Base-by-base conservation (phyloP, 257 asterid genomes). In the Gentiana straminea region DNA sequence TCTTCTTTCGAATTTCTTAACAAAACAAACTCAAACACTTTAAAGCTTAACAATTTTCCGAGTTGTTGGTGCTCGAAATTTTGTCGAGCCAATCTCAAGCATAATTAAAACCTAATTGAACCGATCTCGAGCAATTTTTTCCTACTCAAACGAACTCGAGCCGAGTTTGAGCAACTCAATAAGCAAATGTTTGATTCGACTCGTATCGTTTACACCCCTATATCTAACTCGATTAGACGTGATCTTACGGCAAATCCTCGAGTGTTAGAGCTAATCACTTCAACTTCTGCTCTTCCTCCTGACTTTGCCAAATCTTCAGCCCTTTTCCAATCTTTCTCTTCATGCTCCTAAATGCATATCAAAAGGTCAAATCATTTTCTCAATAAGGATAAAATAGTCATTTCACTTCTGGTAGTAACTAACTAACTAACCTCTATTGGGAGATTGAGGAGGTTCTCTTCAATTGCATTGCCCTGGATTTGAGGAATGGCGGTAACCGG, bases 211-310 rank as follows among this genome's bases (percentile, higher is more conserved):
- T 24, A 24, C 24, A 24, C 24, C 24, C 24, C 24, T 24, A 24
- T 24, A 24, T 24, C 24, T 24, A 24, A 24, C 24, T 24, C 24
- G 24, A 58, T 12, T 48, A 64, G 41, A 46, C 66, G 49, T 68
- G 57, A 52, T 79, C 92, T 77, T 77, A 91, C 98, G 45, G 75
- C 96, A 73, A 91, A 91, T 71, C 98, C 98, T 71, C 81, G 75
- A 49, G 84, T 77, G 77, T 87, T 87, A 50, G 92, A 75, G 73
- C 98, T 84, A 57, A 82, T 73, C 52, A 91, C 51, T 77, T 91
- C 98, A 55, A 87, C 89, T 52, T 82, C 92, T 49, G 43, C 84
- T 80, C 87, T 82, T 60, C 73, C 84, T 58, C 94, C 89, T 9
- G 78, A 81, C 73, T 71, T 74, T 55, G 75, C 77, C 58, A 91